These are phyloP conservation scores for Globisporangium cylindrosporum DNA, from an alignment of 352 stramenopile species.

Conservation along the genomic window DNA sequence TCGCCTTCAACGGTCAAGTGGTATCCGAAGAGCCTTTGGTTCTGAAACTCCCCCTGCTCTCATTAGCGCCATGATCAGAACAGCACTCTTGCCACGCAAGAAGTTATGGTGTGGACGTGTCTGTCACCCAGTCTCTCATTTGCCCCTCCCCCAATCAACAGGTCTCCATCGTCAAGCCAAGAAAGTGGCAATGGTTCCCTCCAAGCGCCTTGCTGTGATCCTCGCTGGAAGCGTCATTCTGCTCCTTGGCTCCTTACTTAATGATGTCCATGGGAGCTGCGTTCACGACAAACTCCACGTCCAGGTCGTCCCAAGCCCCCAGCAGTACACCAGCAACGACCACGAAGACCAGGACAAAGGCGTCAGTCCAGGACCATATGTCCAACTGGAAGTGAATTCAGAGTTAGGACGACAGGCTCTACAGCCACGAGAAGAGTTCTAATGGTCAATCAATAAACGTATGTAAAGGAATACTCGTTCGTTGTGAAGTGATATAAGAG, in stretches of 20 bases:
- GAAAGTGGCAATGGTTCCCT: neutral
- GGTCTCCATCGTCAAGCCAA: no score
- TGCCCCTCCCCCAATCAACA: no score
- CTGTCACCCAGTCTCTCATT: no score
- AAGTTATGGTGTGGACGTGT: no score
- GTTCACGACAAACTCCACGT: neutral
- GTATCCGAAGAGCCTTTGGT: neutral
- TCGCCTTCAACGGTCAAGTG: no score
- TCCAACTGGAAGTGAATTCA: neutral
- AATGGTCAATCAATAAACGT: neutral
- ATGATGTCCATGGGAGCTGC: constrained; percentile 1
- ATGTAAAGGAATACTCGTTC: neutral
- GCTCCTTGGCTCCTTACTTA: neutral
- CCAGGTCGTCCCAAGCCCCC: neutral
- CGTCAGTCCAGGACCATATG: neutral
- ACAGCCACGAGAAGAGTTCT: neutral
- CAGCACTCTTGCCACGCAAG: neutral
- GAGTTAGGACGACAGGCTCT: neutral
- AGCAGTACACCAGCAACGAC: neutral
- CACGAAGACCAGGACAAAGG: neutral
- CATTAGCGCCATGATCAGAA: neutral
- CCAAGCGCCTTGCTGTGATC: neutral
- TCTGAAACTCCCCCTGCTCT: neutral
- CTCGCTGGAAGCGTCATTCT: neutral
- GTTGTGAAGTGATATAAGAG: neutral